phyloP scores from a whole-genome alignment of 129 eudicot species.

The Chrysanthemum seticuspe region DNA sequence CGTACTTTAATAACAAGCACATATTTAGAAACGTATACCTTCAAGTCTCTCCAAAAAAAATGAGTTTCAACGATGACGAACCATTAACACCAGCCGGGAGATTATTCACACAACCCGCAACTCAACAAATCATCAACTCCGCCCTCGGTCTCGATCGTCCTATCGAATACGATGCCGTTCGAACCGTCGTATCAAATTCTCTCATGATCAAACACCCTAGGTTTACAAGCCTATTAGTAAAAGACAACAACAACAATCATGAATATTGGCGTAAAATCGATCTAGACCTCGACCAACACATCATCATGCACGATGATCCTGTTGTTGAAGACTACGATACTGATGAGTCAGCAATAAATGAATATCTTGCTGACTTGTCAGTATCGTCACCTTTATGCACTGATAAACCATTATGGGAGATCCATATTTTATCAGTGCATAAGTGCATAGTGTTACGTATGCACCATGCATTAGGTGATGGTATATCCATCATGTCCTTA shows the following conservation, averaged over 20 bases:
- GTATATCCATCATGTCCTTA: constrained; percentile 76
- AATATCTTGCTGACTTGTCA: constrained; percentile 56
- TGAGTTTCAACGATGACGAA: constrained; percentile 34
- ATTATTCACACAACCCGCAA: constrained; percentile 54
- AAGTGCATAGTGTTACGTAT: constrained; percentile 57
- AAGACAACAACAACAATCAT: constrained; percentile 44
- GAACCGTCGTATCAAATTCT: constrained; percentile 43
- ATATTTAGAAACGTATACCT: no score
- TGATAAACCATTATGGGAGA: constrained; percentile 85
- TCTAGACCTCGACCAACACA: constrained; percentile 60
- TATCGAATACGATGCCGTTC: constrained; percentile 34
- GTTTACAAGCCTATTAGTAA: constrained; percentile 63
- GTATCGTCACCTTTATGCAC: constrained; percentile 60
- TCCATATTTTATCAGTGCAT: constrained; percentile 65
- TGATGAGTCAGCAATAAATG: constrained; percentile 58
- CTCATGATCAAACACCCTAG: constrained; percentile 69
- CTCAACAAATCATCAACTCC: constrained; percentile 62
- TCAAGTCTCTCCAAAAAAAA: constrained; percentile 5
- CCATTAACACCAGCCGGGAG: constrained; percentile 80
- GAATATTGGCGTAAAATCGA: constrained; percentile 58
- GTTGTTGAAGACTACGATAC: constrained; percentile 16
- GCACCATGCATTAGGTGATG: constrained; percentile 93
- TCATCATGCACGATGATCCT: constrained; percentile 47
- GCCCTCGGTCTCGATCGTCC: constrained; percentile 44
- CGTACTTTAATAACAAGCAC: no score